Conservation (phyloP, 1,284 basidiomycete genomes). For the Leccinum solheimii region DNA sequence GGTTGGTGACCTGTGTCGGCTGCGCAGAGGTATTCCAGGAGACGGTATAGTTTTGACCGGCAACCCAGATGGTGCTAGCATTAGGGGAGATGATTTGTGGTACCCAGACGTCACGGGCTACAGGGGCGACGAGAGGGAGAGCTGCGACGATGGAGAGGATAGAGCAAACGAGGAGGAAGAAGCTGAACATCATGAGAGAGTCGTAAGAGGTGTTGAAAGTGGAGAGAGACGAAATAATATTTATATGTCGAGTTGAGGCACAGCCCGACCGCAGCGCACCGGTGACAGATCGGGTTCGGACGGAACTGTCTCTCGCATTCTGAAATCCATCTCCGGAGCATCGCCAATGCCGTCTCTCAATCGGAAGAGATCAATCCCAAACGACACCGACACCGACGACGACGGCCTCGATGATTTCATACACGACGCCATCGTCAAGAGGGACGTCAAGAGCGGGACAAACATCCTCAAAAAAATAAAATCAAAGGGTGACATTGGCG, state of each 20-base stretch:
- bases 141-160: conserved; percentile 30
- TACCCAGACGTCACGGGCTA: conserved; percentile 47
- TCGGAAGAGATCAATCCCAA: conserved; percentile 33
- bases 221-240: not conserved
- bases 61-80: conserved; percentile 41
- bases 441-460: conserved; percentile 69
- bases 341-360: conserved; percentile 35
- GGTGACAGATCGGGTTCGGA: conserved; percentile 4
- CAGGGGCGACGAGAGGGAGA: conserved; percentile 22
- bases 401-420: conserved; percentile 62
- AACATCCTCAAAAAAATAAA: conserved; percentile 70
- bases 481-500: conserved; percentile 72
- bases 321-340: conserved; percentile 20
- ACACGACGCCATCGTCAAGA: conserved; percentile 60
- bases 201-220: conserved; percentile 13
- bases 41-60: conserved; percentile 44
- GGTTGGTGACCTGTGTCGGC: conserved; percentile 50
- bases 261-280: conserved; percentile 8
- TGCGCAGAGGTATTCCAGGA: conserved; percentile 46
- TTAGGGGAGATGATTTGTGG: conserved; percentile 44
- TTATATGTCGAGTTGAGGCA: conserved; percentile 19
- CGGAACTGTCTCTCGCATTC: not conserved
- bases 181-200: conserved; percentile 18
- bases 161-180: conserved; percentile 21
- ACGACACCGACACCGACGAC: conserved; percentile 31